Evolutionary conservation across 2,329 filamentous ascomycete genomes (phyloP).

Genomic region (Hypomyces perniciosus): DNA sequence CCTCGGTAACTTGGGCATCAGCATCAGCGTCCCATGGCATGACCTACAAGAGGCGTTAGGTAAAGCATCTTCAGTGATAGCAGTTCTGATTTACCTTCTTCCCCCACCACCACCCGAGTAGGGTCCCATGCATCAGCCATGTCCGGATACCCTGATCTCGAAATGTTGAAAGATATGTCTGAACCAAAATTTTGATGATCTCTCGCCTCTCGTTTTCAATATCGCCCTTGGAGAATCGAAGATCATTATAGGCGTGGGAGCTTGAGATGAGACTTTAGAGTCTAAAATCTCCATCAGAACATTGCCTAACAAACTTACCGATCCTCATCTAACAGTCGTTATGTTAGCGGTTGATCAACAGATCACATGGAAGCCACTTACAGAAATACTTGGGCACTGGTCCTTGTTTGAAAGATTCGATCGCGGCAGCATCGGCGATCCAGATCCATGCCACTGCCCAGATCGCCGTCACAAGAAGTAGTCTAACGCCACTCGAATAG

Average conservation of each 20-base stretch:
- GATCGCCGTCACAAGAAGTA: not conserved
- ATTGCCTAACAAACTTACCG: slow-evolving; percentile 1
- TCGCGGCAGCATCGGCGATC: slow-evolving; percentile 4
- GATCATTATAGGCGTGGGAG: slow-evolving; percentile 29
- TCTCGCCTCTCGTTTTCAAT: slow-evolving; percentile 51
- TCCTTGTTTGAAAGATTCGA: slow-evolving; percentile 2
- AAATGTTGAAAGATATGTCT: slow-evolving; percentile 66
- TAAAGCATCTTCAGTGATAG: not conserved
- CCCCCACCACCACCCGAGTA: slow-evolving; percentile 87
- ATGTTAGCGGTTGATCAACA: not conserved
- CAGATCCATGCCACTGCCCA: slow-evolving; percentile 1
- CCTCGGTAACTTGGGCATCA: slow-evolving; percentile 65
- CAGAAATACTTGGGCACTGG: slow-evolving; percentile 20
- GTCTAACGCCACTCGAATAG: no score
- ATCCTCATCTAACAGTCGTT: slow-evolving; percentile 1
- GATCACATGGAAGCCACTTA: slow-evolving; percentile 12
- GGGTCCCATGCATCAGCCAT: slow-evolving; percentile 79
- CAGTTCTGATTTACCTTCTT: slow-evolving; percentile 31
- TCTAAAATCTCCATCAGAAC: not conserved
- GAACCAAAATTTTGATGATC: slow-evolving; percentile 60
- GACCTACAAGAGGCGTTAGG: slow-evolving; percentile 36
- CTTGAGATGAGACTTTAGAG: slow-evolving; percentile 12
- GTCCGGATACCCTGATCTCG: slow-evolving; percentile 62
- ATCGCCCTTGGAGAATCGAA: slow-evolving; percentile 33
- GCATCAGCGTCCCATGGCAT: slow-evolving; percentile 75